Evolutionary conservation across 2,329 filamentous ascomycete genomes (phyloP), one percentile per base, ranked within the genome.

Genomic region (Aspergillus ochraceoroseus): DNA sequence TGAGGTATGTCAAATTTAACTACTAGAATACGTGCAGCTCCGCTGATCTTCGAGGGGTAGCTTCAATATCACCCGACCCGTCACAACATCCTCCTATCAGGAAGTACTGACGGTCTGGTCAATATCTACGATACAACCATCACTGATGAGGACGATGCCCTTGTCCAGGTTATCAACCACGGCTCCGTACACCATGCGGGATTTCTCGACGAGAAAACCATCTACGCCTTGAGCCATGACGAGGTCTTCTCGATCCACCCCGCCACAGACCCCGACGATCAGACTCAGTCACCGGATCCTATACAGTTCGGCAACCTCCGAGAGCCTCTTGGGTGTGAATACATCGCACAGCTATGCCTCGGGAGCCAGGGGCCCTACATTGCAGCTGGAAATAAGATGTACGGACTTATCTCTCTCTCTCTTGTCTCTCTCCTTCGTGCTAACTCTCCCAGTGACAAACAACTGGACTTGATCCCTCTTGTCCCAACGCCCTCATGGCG

Each of bases 101-200:
- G 75, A 26, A 78, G 76, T 53, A 82, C 79, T 13, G 79, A 82
- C 53, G 77, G 77, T 2, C 68, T 82, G 0, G 69, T 81, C 46
- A 80, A 79, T 48, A 64, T 82, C 42, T 82, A 82, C 57, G 73
- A 82, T 57, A 74, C 72, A 15, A 69, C 67, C 15, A 68, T 78
- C 28, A 53, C 60, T 2, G 74, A 77, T 33, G 79, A 82, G 58
- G 78, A 82, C 38, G 79, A 82, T 36, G 77, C 77, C 2, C 62
- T 82, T 19, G 67, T 77, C 35, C 77, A 80, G 54, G 76, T 80
- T 20, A 71, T 80, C 56, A 82, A 81, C 54, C 77, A 81, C 50
- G 67, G 74, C 32, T 80, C 79, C 5, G 72, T 82, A 34, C 77
- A 80, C 47, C 76, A 76, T 49, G 75, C 78, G 14, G 77, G 76